Percentiles rank a stretch among this genome's conserved stretches.
Conservation (phyloP, 805 yeast genomes). For the Cyberlindnera nakhonratchasimensis region DNA sequence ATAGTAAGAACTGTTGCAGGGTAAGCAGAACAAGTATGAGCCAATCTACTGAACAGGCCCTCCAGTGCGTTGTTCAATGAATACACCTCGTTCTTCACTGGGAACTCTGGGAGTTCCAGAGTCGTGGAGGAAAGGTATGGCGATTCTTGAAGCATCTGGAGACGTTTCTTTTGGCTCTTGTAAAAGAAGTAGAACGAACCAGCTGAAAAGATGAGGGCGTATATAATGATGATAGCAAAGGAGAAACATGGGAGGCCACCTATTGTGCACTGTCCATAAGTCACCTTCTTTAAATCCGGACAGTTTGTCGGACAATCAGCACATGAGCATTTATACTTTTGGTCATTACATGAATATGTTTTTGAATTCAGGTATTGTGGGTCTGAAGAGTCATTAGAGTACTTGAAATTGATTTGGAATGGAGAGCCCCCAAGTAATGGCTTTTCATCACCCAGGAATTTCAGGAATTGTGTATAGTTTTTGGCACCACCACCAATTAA, state of each 20-base stretch:
- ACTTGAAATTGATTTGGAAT: constrained; percentile 80
- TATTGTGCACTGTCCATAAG: constrained; percentile 45
- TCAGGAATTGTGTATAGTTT: constrained; percentile 65
- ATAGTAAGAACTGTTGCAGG: constrained; percentile 53
- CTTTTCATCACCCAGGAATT: constrained; percentile 91
- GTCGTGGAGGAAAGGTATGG: constrained; percentile 33
- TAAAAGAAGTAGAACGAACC: constrained; percentile 26
- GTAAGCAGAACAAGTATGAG: constrained; percentile 54
- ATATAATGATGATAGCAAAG: constrained; percentile 52
- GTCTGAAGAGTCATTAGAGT: constrained; percentile 31
- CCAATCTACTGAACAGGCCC: constrained; percentile 45
- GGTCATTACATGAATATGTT: constrained; percentile 52
- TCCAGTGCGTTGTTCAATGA: constrained; percentile 47
- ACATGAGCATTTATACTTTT: constrained; percentile 74
- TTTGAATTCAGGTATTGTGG: constrained; percentile 23
- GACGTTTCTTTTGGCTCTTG: constrained; percentile 21
- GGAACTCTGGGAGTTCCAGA: constrained; percentile 18
- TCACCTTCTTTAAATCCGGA: constrained; percentile 56
- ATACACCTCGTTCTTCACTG: constrained; percentile 36
- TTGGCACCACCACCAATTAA: constrained; percentile 96
- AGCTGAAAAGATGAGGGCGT: constrained; percentile 33
- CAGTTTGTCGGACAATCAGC: constrained; percentile 84
- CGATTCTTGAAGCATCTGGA: constrained; percentile 41
- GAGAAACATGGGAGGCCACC: constrained; percentile 73
- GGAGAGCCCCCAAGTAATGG: constrained; percentile 95